Evolutionary conservation across 345 rosid species (phyloP), one percentile per base, ranked within the genome.

Genomic region (Fremontodendron californicum): DNA sequence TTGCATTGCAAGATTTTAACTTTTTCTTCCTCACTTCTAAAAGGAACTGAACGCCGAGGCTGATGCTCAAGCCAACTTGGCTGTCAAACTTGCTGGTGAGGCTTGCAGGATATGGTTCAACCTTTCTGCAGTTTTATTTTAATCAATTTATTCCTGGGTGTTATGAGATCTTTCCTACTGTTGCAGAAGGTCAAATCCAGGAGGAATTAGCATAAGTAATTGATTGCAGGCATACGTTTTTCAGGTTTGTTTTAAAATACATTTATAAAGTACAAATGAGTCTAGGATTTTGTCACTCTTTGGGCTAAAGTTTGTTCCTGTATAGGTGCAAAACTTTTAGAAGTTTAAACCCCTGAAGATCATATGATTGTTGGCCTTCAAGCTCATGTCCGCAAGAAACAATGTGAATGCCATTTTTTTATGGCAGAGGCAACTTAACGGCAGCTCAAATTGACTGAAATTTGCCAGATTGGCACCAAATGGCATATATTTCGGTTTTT

Each of bases 51-150:
- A 95, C 80, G 77, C 86, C 7, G 94, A 87, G 2, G 99, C 99
- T 8, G 99, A 95, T 82, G 88, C 84, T 80, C 93, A 89, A 74
- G 99, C 99, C 42, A 95, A 90, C 82, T 82, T 89, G 80, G 98
- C 93, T 55, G 68, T 78, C 77, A 19, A 77, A 27, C 99, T 95
- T 61, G 79, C 79, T 31, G 94, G 98, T 95, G 84, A 90, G 92
- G 71, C 79, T 81, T 75, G 23, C 49, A 13, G 25, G 61, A 60
- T 18, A 21, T 19, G 74, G 57, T 67, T 40, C 71, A 55, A 27
- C 43, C 62, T 63, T 57, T 48, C 46, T 18, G 37, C 68, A 4
- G 9, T 72, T 69, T 66, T 43, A 52, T 37, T 60, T 8, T 66
- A 5, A 23, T 23, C 77, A 66, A 18, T 72, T 63, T 46, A 7